Evolutionary conservation across 1,139 yeast species (phyloP).

Genomic region (Pichia kudriavzevii): DNA sequence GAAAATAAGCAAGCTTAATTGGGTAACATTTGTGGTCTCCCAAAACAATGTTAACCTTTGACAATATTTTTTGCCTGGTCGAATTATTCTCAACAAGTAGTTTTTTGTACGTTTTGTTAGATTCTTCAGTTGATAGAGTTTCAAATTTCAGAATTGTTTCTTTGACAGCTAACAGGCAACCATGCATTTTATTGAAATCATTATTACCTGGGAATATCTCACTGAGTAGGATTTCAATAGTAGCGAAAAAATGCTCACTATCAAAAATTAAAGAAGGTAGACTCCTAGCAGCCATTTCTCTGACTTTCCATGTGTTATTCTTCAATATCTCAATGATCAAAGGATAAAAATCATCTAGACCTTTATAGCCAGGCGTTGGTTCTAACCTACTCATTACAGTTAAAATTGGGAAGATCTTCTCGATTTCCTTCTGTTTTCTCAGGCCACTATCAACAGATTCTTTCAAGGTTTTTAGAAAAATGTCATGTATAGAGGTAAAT

Average conservation of each 20-base stretch:
- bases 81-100: conserved; percentile 1
- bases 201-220: conserved; percentile 8
- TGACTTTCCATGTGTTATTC: conserved; percentile 64
- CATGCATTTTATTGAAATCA: conserved; percentile 49
- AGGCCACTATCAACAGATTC: conserved; percentile 29
- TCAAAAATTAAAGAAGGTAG: conserved; percentile 43
- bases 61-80: conserved; percentile 3
- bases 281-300: conserved; percentile 79
- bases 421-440: conserved; percentile 30
- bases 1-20: conserved; percentile 19
- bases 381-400: conserved; percentile 64
- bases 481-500: conserved; percentile 44
- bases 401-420: conserved; percentile 66
- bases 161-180: conserved; percentile 39
- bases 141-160: conserved; percentile 8
- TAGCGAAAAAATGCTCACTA: conserved; percentile 15
- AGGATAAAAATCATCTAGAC: conserved; percentile 42
- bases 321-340: conserved; percentile 41
- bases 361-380: conserved; percentile 46
- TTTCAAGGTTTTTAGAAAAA: conserved; percentile 40
- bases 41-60: conserved; percentile 2
- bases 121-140: conserved; percentile 4
- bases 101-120: conserved; percentile 3
- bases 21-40: conserved; percentile 10
- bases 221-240: conserved; percentile 8